These are phyloP conservation scores for Aspergillus ellipticus DNA, from an alignment of 495 filamentous ascomycete species.

Conservation along the genomic window DNA sequence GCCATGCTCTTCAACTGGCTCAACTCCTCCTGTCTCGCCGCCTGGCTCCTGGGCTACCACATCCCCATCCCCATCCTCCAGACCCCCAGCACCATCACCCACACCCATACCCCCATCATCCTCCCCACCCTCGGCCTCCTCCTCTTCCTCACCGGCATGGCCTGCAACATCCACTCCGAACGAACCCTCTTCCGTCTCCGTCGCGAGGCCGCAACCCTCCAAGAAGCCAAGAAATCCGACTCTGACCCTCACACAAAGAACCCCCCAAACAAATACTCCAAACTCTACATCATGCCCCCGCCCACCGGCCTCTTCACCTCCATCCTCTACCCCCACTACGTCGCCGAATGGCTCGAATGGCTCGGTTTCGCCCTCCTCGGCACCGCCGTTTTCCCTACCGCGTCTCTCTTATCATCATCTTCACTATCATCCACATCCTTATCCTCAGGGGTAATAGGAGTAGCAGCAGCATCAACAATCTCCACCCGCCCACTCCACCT, in stretches of 20 bases:
- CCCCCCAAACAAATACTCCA: slow-evolving; percentile 47
- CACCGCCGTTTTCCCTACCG: slow-evolving; percentile 24
- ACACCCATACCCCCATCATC: too few relatives aligned
- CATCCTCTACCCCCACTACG: slow-evolving; percentile 88
- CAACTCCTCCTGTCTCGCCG: slow-evolving; percentile 72
- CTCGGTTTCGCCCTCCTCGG: slow-evolving; percentile 75
- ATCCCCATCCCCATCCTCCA: slow-evolving; percentile 41
- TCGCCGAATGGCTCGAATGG: slow-evolving; percentile 97
- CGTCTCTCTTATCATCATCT: slow-evolving; percentile 1
- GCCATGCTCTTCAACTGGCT: slow-evolving; percentile 70
- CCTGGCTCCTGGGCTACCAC: slow-evolving; percentile 64
- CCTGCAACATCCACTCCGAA: slow-evolving; percentile 76
- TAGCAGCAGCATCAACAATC: background rate
- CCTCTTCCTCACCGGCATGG: slow-evolving; percentile 66
- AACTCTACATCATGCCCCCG: slow-evolving; percentile 89
- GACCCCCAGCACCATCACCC: too few relatives aligned
- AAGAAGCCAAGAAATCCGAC: slow-evolving; percentile 40
- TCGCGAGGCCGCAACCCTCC: slow-evolving; percentile 40
- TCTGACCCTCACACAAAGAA: background rate
- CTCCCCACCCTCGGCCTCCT: background rate
- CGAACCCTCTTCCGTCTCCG: slow-evolving; percentile 58
- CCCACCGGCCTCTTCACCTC: slow-evolving; percentile 74
- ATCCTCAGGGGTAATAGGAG: background rate
- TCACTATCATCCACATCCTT: background rate
- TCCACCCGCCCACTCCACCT: slow-evolving; percentile 23